A percentile compares a stretch with the other conserved stretches of the same genome.
Evolutionary conservation across 331 rosid genomes (phyloP).

Genomic region (Saraca asoca): DNA sequence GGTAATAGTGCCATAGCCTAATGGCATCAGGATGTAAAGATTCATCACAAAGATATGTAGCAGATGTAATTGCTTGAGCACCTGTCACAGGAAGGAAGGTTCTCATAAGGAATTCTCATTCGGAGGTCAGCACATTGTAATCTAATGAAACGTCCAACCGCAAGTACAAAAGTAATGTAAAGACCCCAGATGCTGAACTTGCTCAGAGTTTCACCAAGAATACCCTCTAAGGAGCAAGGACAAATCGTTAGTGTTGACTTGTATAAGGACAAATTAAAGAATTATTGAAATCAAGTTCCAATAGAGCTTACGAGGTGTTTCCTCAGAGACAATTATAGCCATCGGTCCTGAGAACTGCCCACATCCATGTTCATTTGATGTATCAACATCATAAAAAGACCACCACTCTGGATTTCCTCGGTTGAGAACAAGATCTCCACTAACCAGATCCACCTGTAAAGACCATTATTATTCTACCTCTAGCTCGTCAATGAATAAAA

Average conservation of each 20-base stretch:
- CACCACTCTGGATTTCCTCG: slow-evolving; percentile 66
- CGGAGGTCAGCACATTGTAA: slow-evolving; percentile 94
- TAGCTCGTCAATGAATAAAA: slow-evolving; percentile 24
- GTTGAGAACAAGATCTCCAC: slow-evolving; percentile 75
- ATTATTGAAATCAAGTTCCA: slow-evolving; percentile 12
- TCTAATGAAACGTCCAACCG: slow-evolving; percentile 94
- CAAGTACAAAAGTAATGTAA: slow-evolving; percentile 93
- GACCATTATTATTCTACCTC: slow-evolving; percentile 18
- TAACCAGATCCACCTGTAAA: slow-evolving; percentile 59
- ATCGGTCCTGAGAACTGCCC: slow-evolving; percentile 76
- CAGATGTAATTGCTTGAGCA: slow-evolving; percentile 29
- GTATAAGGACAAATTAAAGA: neutral
- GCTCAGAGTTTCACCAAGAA: slow-evolving; percentile 93
- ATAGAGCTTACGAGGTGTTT: slow-evolving; percentile 79
- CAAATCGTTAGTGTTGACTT: slow-evolving; percentile 21
- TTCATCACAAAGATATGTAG: slow-evolving; percentile 11
- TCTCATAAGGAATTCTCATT: slow-evolving; percentile 94
- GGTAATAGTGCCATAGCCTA: too few relatives aligned
- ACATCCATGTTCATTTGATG: slow-evolving; percentile 60
- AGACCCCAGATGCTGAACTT: slow-evolving; percentile 99
- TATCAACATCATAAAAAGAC: slow-evolving; percentile 70
- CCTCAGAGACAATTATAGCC: slow-evolving; percentile 83
- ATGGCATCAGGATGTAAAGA: slow-evolving; percentile 12
- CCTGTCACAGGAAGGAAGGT: slow-evolving; percentile 95
- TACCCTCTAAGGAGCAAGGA: slow-evolving; percentile 62